Conservation (phyloP, 2,329 filamentous ascomycete genomes). For the Hymenoscyphus fructigenus region DNA sequence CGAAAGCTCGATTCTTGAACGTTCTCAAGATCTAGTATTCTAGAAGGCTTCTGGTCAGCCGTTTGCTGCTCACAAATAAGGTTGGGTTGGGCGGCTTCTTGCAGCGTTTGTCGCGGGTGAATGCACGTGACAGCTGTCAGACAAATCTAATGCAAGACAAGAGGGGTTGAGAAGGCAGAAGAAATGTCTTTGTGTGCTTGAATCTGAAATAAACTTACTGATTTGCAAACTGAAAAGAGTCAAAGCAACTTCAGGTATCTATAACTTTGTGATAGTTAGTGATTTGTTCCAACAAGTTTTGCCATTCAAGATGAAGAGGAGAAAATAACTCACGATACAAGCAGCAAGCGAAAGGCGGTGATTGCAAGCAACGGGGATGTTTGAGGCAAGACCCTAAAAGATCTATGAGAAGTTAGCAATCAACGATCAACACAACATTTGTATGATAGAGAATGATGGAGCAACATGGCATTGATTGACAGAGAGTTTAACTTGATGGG, state of each 20-base stretch:
- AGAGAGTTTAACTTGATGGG: neutral
- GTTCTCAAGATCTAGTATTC: slow-evolving; percentile 9
- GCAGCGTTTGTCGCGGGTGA: slow-evolving; percentile 25
- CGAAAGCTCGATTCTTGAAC: neutral
- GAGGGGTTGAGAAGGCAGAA: slow-evolving; percentile 1
- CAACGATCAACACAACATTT: neutral
- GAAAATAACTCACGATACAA: neutral
- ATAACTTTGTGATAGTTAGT: neutral
- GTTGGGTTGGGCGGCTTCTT: slow-evolving; percentile 20
- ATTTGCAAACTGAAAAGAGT: neutral
- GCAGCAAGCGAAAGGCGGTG: neutral
- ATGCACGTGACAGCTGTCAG: slow-evolving; percentile 21
- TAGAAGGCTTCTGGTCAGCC: slow-evolving; percentile 15
- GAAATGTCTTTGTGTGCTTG: slow-evolving; percentile 1
- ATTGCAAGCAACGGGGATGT: neutral
- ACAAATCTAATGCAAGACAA: slow-evolving; percentile 6
- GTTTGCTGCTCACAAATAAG: slow-evolving; percentile 30
- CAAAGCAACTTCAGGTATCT: neutral
- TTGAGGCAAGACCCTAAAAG: neutral
- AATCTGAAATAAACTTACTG: neutral
- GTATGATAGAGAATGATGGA: neutral
- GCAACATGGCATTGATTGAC: neutral
- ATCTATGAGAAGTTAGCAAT: neutral
- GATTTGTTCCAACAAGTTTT: neutral
- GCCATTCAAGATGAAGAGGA: neutral